A percentile compares a stretch with the other conserved stretches of the same genome.
Conservation (phyloP, 2,329 filamentous ascomycete genomes). For the Calonectria leucothoes region DNA sequence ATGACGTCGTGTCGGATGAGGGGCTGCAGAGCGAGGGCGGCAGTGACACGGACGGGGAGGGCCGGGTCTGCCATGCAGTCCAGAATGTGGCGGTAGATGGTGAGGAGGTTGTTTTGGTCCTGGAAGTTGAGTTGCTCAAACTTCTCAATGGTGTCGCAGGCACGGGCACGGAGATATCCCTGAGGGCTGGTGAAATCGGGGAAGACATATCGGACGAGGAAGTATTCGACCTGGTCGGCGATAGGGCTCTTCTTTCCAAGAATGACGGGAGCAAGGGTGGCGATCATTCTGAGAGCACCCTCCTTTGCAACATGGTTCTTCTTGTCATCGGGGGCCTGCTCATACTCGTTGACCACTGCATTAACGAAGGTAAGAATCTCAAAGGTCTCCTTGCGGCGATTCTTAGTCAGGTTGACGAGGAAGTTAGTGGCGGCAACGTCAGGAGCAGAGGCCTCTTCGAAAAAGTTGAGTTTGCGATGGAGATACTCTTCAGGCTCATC, state of each 20-base stretch:
- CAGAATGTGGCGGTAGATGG: constrained; percentile 96
- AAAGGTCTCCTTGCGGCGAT: constrained; percentile 94
- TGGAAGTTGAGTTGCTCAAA: constrained; percentile 98
- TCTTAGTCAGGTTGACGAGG: constrained; percentile 92
- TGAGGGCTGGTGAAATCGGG: constrained; percentile 95
- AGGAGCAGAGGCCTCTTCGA: constrained; percentile 94
- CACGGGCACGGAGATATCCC: constrained; percentile 92
- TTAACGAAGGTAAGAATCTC: constrained; percentile 96
- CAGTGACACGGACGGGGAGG: constrained; percentile 92
- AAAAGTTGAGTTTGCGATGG: constrained; percentile 97
- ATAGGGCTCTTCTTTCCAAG: constrained; percentile 98
- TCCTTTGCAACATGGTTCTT: constrained; percentile 98
- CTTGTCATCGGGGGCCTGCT: constrained; percentile 83
- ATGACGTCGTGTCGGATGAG: constrained; percentile 96
- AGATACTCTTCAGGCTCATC: constrained; percentile 96
- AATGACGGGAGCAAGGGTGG: constrained; percentile 92
- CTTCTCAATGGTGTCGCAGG: constrained; percentile 97
- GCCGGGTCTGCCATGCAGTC: constrained; percentile 97
- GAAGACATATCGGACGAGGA: constrained; percentile 98
- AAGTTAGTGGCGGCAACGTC: constrained; percentile 98
- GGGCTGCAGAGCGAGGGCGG: constrained; percentile 92
- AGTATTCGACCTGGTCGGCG: constrained; percentile 97
- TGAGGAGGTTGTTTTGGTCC: constrained; percentile 93
- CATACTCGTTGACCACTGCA: constrained; percentile 92
- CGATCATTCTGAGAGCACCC: constrained; percentile 96